Percentiles rank a stretch among this genome's conserved stretches.
phyloP scores from a whole-genome alignment of 345 rosid genomes.

The Eucalyptus grandis region DNA sequence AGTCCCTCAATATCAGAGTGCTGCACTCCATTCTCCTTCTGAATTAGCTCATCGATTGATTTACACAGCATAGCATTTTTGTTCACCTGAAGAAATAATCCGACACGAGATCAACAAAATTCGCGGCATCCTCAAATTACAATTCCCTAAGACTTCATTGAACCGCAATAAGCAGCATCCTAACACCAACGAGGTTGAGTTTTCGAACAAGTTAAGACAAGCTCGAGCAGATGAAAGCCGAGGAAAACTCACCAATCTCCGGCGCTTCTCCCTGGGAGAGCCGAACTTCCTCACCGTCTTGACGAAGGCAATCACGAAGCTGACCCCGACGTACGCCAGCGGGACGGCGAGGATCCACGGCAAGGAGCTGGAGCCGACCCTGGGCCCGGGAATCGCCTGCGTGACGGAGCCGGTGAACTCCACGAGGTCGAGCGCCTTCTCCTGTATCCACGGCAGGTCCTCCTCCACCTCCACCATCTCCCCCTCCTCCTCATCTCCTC shows the following conservation, averaged over 20 bases:
- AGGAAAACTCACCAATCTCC: constrained; percentile 39
- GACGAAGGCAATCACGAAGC: constrained; percentile 71
- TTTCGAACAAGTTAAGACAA: fast-evolving
- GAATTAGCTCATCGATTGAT: constrained; percentile 61
- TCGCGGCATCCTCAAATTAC: not conserved
- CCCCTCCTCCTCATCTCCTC: constrained; percentile 9
- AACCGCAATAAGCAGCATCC: not conserved
- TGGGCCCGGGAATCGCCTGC: constrained; percentile 92
- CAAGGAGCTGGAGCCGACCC: constrained; percentile 77
- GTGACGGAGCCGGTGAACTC: constrained; percentile 89
- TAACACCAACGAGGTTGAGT: not conserved
- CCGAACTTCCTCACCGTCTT: constrained; percentile 61
- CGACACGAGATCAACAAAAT: not conserved
- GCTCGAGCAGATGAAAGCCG: not conserved
- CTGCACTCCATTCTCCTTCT: constrained; percentile 35
- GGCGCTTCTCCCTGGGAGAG: constrained; percentile 67
- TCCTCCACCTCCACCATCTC: constrained; percentile 72
- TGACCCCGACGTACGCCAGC: constrained; percentile 56
- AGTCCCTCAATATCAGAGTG: constrained; percentile 40
- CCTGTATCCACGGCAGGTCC: constrained; percentile 89
- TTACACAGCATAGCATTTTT: constrained; percentile 73
- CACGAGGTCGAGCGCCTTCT: constrained; percentile 83
- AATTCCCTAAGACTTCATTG: not conserved
- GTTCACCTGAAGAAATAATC: constrained; percentile 36
- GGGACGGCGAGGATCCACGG: constrained; percentile 97